Percentiles rank a stretch among this genome's conserved stretches.
These are phyloP conservation scores for Pulveroboletus sp. DNA, from an alignment of 1,284 basidiomycete species.

Conservation along the genomic window DNA sequence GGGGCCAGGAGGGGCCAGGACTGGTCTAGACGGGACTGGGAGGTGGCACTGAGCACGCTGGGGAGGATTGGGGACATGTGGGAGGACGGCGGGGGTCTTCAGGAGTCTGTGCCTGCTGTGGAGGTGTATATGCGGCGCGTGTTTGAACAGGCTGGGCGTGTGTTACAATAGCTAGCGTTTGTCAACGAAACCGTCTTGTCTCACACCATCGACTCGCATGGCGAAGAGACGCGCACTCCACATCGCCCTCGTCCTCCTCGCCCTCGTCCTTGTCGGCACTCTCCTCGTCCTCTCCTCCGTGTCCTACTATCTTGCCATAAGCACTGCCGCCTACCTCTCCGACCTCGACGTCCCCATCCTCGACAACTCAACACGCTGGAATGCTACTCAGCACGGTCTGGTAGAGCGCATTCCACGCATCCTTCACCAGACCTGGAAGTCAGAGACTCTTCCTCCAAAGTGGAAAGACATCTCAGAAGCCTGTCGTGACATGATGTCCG, in stretches of 20 bases:
- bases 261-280: conserved; percentile 86
- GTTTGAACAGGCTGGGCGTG: too few relatives aligned
- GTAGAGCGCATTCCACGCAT: conserved; percentile 86
- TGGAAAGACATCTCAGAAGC: conserved; percentile 82
- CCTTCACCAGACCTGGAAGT: conserved; percentile 99
- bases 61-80: conserved; percentile 51
- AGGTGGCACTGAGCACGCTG: conserved; percentile 49
- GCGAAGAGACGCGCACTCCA: conserved; percentile 65
- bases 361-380: conserved; percentile 54
- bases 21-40: conserved; percentile 70
- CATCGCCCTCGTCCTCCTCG: conserved; percentile 75
- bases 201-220: conserved; percentile 41
- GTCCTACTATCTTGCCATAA: conserved; percentile 88
- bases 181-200: neutral
- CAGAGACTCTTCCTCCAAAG: conserved; percentile 78
- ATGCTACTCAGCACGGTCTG: conserved; percentile 57
- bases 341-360: conserved; percentile 74
- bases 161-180: too few relatives aligned
- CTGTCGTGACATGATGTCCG: conserved; percentile 87
- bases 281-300: conserved; percentile 90
- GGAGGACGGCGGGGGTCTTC: conserved; percentile 52
- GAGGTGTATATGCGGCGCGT: conserved; percentile 49
- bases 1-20: conserved; percentile 65
- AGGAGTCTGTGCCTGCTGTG: conserved; percentile 50
- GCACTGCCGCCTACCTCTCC: conserved; percentile 73